Evolutionary conservation across 2,329 filamentous ascomycete species (phyloP), one percentile per base, ranked within the genome.

Genomic region (Eutypella sp.): DNA sequence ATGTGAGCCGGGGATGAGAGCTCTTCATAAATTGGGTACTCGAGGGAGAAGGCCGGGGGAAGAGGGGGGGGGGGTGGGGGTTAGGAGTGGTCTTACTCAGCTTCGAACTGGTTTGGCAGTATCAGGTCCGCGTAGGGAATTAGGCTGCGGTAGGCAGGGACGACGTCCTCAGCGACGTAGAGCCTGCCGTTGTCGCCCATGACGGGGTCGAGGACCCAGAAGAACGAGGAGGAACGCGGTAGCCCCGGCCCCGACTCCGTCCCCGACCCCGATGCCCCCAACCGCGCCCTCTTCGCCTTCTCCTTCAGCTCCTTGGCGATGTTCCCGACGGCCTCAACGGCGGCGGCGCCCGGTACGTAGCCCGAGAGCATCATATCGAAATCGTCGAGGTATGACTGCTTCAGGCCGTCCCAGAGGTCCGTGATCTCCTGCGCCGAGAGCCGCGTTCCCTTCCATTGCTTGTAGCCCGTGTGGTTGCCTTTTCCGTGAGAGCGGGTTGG

Each of bases 391-490:
- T 87, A 82, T 18, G 86, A 92, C 64, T 92, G 82, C 60, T 85
- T 83, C 40, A 99, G 75, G 2, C 95, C 93, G 29, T 85, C 74
- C 69, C 91, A 99, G 2, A 99, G 76, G 41, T 91, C 85, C 38
- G 76, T 74, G 49, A 99, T 92, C 66, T 97, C 89, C 51, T 85
- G 71, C 2, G 92, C 87, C 1, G 88, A 84, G 2, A 88, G 85
- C 54, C 82, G 85, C 24, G 87, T 91, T 49, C 93, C 93, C 58
- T 86, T 92, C 71, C 89, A 85, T 68, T 93, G 89, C 47, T 80
- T 78, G 68, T 99, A 99, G 37, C 89, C 93, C 1, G 91, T 92
- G 65, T 99, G 93, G 61, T 99, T 99, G 67, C 90, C 91, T 96
- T 59, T 57, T 49, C 45, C 18, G 41, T 23, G 11, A n/a, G 43